Base-by-base conservation (phyloP, 805 yeast species). In the Suhomyces prunicola region DNA sequence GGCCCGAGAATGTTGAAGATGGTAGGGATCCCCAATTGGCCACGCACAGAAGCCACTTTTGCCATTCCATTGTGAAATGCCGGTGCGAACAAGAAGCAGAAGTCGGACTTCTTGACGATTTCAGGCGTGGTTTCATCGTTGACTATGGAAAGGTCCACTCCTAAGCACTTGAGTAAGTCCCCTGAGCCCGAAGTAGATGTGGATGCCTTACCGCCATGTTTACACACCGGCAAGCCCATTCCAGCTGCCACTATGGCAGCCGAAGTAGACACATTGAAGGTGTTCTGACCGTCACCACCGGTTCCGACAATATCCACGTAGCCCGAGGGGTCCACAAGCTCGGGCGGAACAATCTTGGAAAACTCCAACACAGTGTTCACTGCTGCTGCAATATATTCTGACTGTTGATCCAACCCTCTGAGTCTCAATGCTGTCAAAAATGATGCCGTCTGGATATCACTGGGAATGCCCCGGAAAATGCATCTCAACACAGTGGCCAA, bases 251-350 rank as follows among this genome's bases (percentile, higher is more conserved):
- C 91, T 47, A 94, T 90, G 1, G 97, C 97, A 1, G 97, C 78
- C 2, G 97, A 89, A 0, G 99, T 94, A 13, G 96, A 87, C 2
- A 94, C 99, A 61, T 94, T 94, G 74, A 94, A 94, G 0, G 99
- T 94, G 66, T 94, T 87, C 65, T 94, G 97, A 1, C 97, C 97
- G 66, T 94, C 99, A 13, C 99, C 99, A 26, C 99, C 99, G 0
- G 99, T 94, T 1, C 99, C 99, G 5, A 94, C 99, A 29, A 94
- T 89, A 68, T 94, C 99, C 5, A 87, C 77, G 59, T 80, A 87
- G 0, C 87, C 87, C 1, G 67, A 69, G 1, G 71, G 61, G 40
- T 79, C 81, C 12, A 81, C 79, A 1, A 63, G 59, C 6, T 70
- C 61, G 2, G 77, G 66, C 8, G 78, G 72, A n/a, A 90, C 80